These are phyloP conservation scores for Stereocaulon alpinum DNA, from an alignment of 495 filamentous ascomycete species.

Conservation along the genomic window DNA sequence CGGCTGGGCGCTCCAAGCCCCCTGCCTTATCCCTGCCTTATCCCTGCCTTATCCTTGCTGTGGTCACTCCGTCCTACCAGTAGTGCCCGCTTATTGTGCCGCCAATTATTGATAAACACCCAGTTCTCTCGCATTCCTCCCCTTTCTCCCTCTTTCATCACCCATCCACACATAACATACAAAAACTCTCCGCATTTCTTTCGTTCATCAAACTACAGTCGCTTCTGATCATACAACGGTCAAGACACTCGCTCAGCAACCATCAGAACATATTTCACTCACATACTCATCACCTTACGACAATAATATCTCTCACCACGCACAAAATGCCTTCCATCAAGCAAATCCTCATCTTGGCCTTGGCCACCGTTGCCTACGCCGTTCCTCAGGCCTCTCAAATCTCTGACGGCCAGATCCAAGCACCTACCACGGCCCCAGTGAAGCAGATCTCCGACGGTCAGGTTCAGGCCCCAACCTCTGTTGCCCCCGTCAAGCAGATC, in stretches of 20 bases:
- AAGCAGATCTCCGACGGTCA: slow-evolving; percentile 42
- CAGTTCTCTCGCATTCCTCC: slow-evolving; percentile 10
- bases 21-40: background rate
- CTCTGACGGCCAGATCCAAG: slow-evolving; percentile 23
- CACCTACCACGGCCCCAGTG: no score
- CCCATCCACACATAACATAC: slow-evolving; percentile 6
- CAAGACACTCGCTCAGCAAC: slow-evolving; percentile 20
- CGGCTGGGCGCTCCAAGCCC: slow-evolving; percentile 1
- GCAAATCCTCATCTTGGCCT: slow-evolving; percentile 21
- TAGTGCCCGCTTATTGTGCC: slow-evolving; percentile 17
- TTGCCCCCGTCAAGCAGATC: slow-evolving; percentile 23
- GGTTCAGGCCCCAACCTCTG: slow-evolving; percentile 34
- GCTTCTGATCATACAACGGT: slow-evolving; percentile 19
- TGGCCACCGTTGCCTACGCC: slow-evolving; percentile 14
- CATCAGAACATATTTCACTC: background rate
- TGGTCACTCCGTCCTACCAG: slow-evolving; percentile 6
- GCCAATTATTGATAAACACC: slow-evolving; percentile 21
- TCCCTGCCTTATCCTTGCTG: background rate
- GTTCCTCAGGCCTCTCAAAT: slow-evolving; percentile 16
- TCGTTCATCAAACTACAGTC: slow-evolving; percentile 19
- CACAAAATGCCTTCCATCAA: slow-evolving; percentile 20
- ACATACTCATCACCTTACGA: slow-evolving; percentile 1
- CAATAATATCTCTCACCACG: slow-evolving; percentile 12
- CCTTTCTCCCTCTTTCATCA: slow-evolving; percentile 2
- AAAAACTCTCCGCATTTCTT: slow-evolving; percentile 9